A percentile compares a stretch with the other conserved stretches of the same genome.
phyloP scores from a whole-genome alignment of 148 eudicot species.

The Vaccinium vitisidaea region DNA sequence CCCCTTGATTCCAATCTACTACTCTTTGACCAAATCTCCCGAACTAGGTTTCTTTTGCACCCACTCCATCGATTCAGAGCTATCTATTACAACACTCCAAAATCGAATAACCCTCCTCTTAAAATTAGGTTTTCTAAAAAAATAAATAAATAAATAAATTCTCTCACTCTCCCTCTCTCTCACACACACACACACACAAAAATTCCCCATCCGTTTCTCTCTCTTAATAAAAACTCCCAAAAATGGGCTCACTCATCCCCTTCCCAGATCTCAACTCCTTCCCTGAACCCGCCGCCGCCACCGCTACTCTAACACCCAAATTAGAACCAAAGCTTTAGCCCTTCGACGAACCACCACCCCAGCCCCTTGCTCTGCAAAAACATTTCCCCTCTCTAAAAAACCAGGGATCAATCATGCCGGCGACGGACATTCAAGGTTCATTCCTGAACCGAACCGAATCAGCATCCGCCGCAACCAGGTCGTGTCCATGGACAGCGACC shows the following conservation, averaged over 20 bases:
- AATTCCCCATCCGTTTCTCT: not conserved
- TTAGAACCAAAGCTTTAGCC: constrained; percentile 61
- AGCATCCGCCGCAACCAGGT: constrained; percentile 89
- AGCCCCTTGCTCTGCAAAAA: not conserved
- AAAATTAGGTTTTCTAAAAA: no score
- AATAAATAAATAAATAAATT: no score
- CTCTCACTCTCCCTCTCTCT: no score
- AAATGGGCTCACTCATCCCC: constrained; percentile 50
- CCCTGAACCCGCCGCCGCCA: constrained; percentile 9
- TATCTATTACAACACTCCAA: not conserved
- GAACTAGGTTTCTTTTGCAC: not conserved
- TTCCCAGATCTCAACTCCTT: constrained; percentile 42
- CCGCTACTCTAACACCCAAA: constrained; percentile 33
- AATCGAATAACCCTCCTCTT: no score
- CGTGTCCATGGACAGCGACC: constrained; percentile 56
- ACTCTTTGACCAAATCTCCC: not conserved
- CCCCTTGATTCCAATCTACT: not conserved
- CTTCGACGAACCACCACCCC: constrained; percentile 32
- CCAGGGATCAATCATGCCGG: constrained; percentile 32
- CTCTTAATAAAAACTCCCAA: not conserved
- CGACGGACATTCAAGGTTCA: constrained; percentile 62
- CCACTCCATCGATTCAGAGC: not conserved
- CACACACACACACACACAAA: no score
- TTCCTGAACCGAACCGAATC: constrained; percentile 60
- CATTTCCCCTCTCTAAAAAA: not conserved